A percentile compares a stretch with the other conserved stretches of the same genome.
Conservation (phyloP, 2,329 filamentous ascomycete species). For the Pseudogymnoascus sp. region DNA sequence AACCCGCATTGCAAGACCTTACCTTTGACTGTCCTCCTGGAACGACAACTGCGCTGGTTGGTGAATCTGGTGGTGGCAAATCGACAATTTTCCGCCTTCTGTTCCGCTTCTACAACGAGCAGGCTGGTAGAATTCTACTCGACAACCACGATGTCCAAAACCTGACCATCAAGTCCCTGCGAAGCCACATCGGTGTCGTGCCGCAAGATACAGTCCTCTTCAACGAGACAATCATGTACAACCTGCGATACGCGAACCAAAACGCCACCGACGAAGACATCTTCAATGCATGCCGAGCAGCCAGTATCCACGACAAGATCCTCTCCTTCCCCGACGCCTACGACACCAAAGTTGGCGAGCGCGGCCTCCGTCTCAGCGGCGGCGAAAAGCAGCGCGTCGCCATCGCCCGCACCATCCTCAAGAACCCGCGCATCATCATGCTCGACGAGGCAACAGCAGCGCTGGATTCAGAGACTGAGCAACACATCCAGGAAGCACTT, state of each 20-base stretch:
- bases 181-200: constrained; percentile 87
- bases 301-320: constrained; percentile 90
- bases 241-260: constrained; percentile 82
- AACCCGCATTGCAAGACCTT: constrained; percentile 75
- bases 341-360: constrained; percentile 82
- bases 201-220: constrained; percentile 94
- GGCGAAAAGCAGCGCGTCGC: constrained; percentile 92
- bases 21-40: constrained; percentile 81
- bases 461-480: constrained; percentile 84
- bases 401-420: constrained; percentile 87
- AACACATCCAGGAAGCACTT: constrained; percentile 84
- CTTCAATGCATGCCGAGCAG: constrained; percentile 72
- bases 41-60: constrained; percentile 91
- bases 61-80: constrained; percentile 94
- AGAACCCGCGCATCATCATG: constrained; percentile 86
- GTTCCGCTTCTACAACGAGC: constrained; percentile 91
- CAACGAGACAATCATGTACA: constrained; percentile 93
- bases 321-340: constrained; percentile 83
- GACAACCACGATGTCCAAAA: constrained; percentile 80
- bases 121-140: constrained; percentile 71
- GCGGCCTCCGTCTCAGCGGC: constrained; percentile 77
- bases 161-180: constrained; percentile 87
- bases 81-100: constrained; percentile 93
- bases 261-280: constrained; percentile 74
- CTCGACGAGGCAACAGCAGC: constrained; percentile 90